phyloP scores from a whole-genome alignment of 225 moss, liverwort and hornwort genomes.

The Polytrichum commune region DNA sequence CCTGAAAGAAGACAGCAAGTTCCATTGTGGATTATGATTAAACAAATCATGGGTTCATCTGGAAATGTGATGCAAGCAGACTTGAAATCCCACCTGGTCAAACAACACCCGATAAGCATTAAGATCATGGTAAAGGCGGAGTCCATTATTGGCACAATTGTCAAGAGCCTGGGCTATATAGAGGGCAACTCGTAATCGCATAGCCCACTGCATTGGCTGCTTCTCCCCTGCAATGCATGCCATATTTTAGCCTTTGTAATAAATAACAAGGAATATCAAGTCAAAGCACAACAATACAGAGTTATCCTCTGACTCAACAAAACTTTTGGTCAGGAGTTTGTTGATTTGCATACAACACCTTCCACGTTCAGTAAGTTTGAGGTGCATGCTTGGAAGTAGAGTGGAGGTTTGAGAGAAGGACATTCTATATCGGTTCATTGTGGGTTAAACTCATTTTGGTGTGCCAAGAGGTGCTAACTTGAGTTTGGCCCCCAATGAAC shows the following conservation, averaged over 20 bases:
- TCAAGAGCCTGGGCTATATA: conserved; percentile 60
- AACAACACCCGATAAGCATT: conserved; percentile 65
- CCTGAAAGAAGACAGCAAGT: too few relatives aligned
- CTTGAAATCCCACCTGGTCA: conserved; percentile 34
- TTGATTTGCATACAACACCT: too few relatives aligned
- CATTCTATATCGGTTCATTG: too few relatives aligned
- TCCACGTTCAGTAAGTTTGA: too few relatives aligned
- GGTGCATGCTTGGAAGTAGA: too few relatives aligned
- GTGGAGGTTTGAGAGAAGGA: too few relatives aligned
- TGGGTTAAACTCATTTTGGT: too few relatives aligned
- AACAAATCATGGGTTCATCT: too few relatives aligned
- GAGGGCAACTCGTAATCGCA: conserved; percentile 59
- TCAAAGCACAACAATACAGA: not conserved
- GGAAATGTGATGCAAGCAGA: not conserved
- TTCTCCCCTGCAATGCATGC: conserved; percentile 47
- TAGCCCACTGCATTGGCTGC: conserved; percentile 65
- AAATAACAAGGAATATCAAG: not conserved
- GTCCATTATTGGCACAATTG: conserved; percentile 44
- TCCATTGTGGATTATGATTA: too few relatives aligned
- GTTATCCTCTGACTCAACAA: not conserved
- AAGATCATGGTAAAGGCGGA: conserved; percentile 55
- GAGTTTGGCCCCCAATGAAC: too few relatives aligned
- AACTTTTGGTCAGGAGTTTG: too few relatives aligned
- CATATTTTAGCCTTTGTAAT: not conserved
- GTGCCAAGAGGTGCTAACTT: too few relatives aligned